These are phyloP conservation scores for Talaromyces liani DNA, from an alignment of 495 filamentous ascomycete species.

Conservation along the genomic window DNA sequence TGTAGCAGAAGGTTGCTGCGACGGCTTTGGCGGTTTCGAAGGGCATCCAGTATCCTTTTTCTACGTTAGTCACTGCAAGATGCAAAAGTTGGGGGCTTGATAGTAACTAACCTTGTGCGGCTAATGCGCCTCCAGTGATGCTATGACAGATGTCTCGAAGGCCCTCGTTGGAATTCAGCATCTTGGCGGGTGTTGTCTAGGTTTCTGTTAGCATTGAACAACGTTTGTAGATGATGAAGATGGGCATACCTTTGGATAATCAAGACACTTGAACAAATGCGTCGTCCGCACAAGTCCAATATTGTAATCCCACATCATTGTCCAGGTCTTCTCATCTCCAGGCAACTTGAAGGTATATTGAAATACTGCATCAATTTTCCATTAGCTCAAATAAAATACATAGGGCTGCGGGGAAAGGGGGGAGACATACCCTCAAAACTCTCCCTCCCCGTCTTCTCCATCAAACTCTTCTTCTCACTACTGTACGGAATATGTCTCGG, in stretches of 20 bases:
- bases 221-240: neutral
- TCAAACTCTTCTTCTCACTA: slow-evolving; percentile 84
- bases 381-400: too few relatives aligned
- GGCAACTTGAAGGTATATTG: slow-evolving; percentile 81
- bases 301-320: slow-evolving; percentile 95
- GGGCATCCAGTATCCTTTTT: slow-evolving; percentile 95
- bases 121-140: slow-evolving; percentile 87
- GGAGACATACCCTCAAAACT: slow-evolving; percentile 69
- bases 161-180: slow-evolving; percentile 69
- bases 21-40: slow-evolving; percentile 76
- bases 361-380: slow-evolving; percentile 52
- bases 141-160: slow-evolving; percentile 82
- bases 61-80: neutral
- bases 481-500: slow-evolving; percentile 83
- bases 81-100: neutral
- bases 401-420: neutral
- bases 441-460: slow-evolving; percentile 75
- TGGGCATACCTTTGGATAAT: slow-evolving; percentile 68
- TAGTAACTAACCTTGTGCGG: slow-evolving; percentile 66
- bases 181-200: slow-evolving; percentile 79
- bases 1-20: slow-evolving; percentile 78
- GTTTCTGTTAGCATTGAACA: slow-evolving; percentile 8
- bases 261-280: slow-evolving; percentile 85
- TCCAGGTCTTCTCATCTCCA: slow-evolving; percentile 57
- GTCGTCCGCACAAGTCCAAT: slow-evolving; percentile 93